Evolutionary conservation across 176 grass and related monocot genomes (phyloP).

Genomic region (Elaeis guineensis): DNA sequence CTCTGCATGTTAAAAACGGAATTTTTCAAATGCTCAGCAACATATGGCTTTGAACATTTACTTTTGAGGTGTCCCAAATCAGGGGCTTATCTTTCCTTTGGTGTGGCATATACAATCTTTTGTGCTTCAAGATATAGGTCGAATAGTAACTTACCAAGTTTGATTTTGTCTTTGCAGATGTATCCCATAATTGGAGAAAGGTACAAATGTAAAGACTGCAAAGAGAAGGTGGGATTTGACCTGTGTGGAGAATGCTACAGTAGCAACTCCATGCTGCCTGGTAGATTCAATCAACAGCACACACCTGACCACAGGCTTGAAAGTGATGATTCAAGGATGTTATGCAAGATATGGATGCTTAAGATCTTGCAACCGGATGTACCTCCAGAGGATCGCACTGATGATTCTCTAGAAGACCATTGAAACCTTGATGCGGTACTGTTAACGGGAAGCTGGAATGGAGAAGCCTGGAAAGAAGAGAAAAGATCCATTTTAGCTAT

Average conservation of each 20-base stretch:
- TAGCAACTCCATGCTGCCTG: slow-evolving; percentile 48
- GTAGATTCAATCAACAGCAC: slow-evolving; percentile 93
- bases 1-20: no score
- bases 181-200: slow-evolving; percentile 70
- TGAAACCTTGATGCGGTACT: neutral
- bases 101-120: no score
- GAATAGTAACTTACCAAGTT: neutral
- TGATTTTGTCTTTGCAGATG: slow-evolving; percentile 22
- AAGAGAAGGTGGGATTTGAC: slow-evolving; percentile 56
- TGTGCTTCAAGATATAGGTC: neutral
- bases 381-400: slow-evolving; percentile 1
- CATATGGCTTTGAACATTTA: no score
- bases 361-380: neutral
- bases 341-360: neutral
- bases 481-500: no score
- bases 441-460: slow-evolving; percentile 7
- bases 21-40: no score
- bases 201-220: slow-evolving; percentile 81
- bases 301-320: slow-evolving; percentile 72
- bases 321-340: slow-evolving; percentile 17
- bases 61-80: no score
- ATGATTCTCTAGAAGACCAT: neutral
- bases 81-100: no score
- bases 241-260: slow-evolving; percentile 71
- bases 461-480: neutral